These are phyloP conservation scores for Vaucheria bursata DNA, from an alignment of 352 stramenopile genomes.

Conservation along the genomic window DNA sequence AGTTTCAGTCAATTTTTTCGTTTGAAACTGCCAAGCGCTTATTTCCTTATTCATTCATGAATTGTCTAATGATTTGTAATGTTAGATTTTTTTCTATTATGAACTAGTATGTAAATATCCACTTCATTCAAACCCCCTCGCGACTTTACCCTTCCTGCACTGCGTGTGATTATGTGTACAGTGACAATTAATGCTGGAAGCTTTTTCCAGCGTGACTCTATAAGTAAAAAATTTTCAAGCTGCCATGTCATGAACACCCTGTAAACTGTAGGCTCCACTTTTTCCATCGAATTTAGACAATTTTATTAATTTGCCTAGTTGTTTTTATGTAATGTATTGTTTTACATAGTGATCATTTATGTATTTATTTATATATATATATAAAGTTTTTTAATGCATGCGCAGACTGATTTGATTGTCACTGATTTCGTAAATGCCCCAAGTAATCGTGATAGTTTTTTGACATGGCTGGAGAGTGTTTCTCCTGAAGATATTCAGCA, in stretches of 20 bases:
- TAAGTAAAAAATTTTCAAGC: neutral
- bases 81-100: neutral
- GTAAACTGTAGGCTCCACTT: too few relatives aligned
- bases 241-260: neutral
- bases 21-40: neutral
- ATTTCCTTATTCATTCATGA: neutral
- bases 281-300: neutral
- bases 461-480: neutral
- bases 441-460: neutral
- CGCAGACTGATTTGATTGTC: slow-evolving; percentile 5
- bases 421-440: neutral
- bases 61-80: neutral
- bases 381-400: neutral
- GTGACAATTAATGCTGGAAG: neutral
- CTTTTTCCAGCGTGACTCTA: neutral
- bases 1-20: neutral
- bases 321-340: neutral
- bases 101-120: neutral
- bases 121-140: neutral
- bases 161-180: neutral
- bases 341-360: neutral
- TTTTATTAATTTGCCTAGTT: neutral
- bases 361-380: neutral
- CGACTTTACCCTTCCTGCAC: neutral
- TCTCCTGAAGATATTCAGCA: neutral